Conservation (phyloP, 345 rosid genomes). For the Camelina laxa region DNA sequence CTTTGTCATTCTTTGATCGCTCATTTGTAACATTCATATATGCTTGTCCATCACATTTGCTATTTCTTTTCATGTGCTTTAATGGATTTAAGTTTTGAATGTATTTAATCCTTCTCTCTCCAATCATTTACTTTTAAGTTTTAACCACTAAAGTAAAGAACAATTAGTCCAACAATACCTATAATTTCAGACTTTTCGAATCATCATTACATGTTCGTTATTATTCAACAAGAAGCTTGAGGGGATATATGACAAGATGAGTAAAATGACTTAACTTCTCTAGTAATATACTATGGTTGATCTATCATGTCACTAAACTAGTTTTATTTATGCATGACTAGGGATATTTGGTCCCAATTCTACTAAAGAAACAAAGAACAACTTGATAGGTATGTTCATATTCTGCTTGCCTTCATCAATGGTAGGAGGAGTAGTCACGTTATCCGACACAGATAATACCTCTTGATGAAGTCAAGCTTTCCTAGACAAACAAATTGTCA, state of each 20-base stretch:
- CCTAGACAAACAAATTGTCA: no score
- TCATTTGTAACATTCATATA: conserved; percentile 6
- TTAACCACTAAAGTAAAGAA: background rate
- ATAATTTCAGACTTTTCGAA: background rate
- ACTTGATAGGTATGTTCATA: background rate
- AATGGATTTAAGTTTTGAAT: background rate
- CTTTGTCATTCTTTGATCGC: conserved; percentile 37
- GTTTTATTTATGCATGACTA: background rate
- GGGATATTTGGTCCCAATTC: background rate
- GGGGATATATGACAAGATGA: no score
- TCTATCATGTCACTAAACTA: background rate
- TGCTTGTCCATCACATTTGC: background rate
- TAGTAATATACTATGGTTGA: no score
- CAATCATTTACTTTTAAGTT: background rate
- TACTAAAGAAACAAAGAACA: background rate
- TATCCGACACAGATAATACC: no score
- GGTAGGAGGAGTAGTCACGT: no score
- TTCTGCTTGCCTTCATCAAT: no score
- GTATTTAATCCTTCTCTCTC: background rate
- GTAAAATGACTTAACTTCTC: no score
- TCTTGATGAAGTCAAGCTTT: no score
- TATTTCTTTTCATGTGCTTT: background rate
- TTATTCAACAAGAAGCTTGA: background rate
- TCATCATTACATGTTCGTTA: background rate
- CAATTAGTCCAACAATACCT: background rate